A percentile compares a stretch with the other conserved stretches of the same genome.
Conservation (phyloP, 176 grass and related monocot genomes). For the Oryza nivara region DNA sequence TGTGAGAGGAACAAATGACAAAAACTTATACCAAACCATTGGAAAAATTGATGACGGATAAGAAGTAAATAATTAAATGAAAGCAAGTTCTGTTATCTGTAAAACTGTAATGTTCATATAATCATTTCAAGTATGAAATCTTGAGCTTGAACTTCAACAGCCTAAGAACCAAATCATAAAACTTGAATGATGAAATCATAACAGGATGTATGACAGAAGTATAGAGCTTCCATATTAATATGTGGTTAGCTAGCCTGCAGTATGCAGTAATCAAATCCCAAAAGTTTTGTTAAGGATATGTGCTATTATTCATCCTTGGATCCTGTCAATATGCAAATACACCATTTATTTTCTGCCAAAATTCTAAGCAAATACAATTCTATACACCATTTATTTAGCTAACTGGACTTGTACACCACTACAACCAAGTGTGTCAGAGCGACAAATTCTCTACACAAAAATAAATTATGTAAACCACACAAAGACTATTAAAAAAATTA, state of each 20-base stretch:
- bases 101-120: constrained; percentile 13
- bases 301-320: constrained; percentile 9
- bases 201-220: not conserved
- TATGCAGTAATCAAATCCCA: constrained; percentile 1
- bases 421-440: not conserved
- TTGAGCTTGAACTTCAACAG: not conserved
- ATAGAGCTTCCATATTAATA: constrained; percentile 28
- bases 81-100: not conserved
- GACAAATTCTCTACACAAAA: not conserved
- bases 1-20: not conserved
- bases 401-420: constrained; percentile 28
- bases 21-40: not conserved
- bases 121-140: constrained; percentile 16
- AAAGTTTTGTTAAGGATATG: constrained; percentile 1
- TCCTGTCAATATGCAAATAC: not conserved
- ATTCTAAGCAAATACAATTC: constrained; percentile 2
- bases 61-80: constrained; percentile 11
- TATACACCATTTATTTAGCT: not conserved
- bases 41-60: constrained; percentile 12
- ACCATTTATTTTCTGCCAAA: constrained; percentile 13
- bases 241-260: not conserved
- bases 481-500: not conserved
- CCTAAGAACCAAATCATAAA: constrained; percentile 6
- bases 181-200: not conserved
- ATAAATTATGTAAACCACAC: constrained; percentile 20